Evolutionary conservation across 306 rosid species (phyloP), one percentile per base, ranked within the genome.

Genomic region (Vigna hirtella): DNA sequence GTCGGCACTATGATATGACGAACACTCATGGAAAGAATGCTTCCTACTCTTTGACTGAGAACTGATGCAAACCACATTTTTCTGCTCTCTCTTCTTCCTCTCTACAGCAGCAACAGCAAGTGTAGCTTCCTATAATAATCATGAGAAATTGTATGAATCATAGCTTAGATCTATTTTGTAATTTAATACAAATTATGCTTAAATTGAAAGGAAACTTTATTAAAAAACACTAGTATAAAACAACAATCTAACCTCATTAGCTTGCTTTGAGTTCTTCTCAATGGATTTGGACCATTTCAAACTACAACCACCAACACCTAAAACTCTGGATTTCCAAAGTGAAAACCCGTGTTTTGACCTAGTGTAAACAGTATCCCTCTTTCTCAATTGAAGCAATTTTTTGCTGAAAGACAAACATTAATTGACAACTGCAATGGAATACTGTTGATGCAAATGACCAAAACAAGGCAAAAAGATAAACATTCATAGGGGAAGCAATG

Each of bases 261-360:
- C 98, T 87, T 88, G 88, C 91, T 92, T 92, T 20, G 98, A 91
- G 83, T 78, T 88, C 72, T 59, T 95, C 82, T 95, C 98, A 73
- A 95, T 91, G 81, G 98, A 95, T 86, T 92, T 95, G 81, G 98
- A 95, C 98, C 98, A 95, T 86, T 92, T 95, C 78, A 95, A 85
- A 87, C 98, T 95, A 74, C 93, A 87, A 16, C 98, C 96, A n/a
- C 92, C 98, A 82, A 92, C 90, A 79, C 98, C 90, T 86, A 95
- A 80, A 66, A 95, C 98, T 87, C 93, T 92, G 86, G 90, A 92
- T 83, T 92, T 95, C 84, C 93, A 82, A 40, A 95, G 97, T 58
- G 98, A 95, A 85, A 89, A 93, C 69, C 98, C 98, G 76, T 86
- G 87, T 74, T 70, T 89, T 13, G 98, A 95, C 84, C 92, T 91